Evolutionary conservation across 306 rosid species (phyloP).

Genomic region (Fragaria vesca): DNA sequence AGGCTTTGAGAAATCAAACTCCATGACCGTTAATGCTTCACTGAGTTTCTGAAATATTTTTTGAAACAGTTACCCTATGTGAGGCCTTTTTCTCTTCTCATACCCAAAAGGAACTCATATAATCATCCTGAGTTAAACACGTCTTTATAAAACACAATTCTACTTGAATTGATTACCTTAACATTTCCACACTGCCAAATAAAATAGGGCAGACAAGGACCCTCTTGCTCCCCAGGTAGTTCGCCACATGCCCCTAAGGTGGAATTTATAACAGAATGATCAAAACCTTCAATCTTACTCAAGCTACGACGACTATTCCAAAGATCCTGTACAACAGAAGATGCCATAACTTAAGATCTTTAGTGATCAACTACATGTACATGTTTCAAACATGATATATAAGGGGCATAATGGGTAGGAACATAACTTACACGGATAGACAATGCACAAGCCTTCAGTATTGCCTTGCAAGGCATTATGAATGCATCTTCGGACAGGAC

Average conservation of each 20-base stretch:
- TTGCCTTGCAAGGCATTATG: slow-evolving; percentile 70
- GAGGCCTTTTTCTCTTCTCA: slow-evolving; percentile 10
- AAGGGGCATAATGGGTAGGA: background rate
- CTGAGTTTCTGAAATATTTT: slow-evolving; percentile 72
- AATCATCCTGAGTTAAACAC: slow-evolving; percentile 6
- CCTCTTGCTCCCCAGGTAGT: slow-evolving; percentile 51
- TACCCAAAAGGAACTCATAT: slow-evolving; percentile 16
- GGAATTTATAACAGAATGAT: slow-evolving; percentile 66
- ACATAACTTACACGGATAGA: slow-evolving; percentile 72
- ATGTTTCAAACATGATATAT: background rate
- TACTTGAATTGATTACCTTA: slow-evolving; percentile 43
- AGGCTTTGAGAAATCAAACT: slow-evolving; percentile 76
- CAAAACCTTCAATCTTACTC: slow-evolving; percentile 67
- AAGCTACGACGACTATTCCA: slow-evolving; percentile 82
- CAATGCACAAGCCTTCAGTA: slow-evolving; percentile 74
- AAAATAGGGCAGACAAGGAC: slow-evolving; percentile 62
- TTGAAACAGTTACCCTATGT: slow-evolving; percentile 1
- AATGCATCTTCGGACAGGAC: slow-evolving; percentile 69
- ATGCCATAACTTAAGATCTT: background rate
- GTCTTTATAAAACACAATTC: slow-evolving; percentile 13
- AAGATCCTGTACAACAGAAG: slow-evolving; percentile 55
- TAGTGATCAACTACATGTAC: background rate
- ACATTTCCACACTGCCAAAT: slow-evolving; percentile 82
- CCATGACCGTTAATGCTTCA: slow-evolving; percentile 64
- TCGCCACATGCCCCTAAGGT: slow-evolving; percentile 78